Evolutionary conservation across 202 grass and related monocot species (phyloP).

Genomic region (Hordeum pubiflorum): DNA sequence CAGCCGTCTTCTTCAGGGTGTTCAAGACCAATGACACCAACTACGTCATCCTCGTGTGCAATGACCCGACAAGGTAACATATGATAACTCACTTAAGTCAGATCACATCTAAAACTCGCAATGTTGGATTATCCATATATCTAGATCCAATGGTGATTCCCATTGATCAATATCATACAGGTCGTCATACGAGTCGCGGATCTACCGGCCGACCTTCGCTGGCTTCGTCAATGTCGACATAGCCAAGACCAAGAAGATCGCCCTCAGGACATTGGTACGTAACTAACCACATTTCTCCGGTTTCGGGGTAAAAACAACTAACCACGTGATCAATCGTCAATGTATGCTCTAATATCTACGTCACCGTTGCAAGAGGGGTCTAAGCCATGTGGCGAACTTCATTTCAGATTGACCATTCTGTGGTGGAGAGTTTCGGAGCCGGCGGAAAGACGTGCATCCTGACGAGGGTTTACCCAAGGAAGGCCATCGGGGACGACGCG

Average conservation of each 20-base stretch:
- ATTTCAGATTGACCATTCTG: neutral
- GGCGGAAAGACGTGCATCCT: neutral
- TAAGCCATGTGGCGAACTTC: neutral
- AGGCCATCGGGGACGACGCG: neutral
- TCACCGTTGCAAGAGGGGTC: neutral
- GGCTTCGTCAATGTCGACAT: neutral
- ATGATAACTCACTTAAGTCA: neutral
- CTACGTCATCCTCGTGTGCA: conserved; percentile 2
- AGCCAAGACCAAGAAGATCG: neutral
- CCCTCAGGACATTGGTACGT: neutral
- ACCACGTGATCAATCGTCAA: neutral
- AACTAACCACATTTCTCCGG: too few relatives aligned
- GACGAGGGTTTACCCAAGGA: neutral
- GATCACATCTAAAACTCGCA: too few relatives aligned
- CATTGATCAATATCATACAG: neutral
- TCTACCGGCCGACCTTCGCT: neutral
- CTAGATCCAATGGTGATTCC: neutral
- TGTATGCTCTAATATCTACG: neutral
- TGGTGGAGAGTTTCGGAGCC: neutral
- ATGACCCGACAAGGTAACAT: neutral
- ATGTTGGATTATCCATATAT: neutral
- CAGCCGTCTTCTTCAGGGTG: conserved; percentile 74
- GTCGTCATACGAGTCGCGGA: neutral
- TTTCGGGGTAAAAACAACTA: too few relatives aligned
- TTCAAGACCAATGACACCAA: conserved; percentile 36